phyloP scores from a whole-genome alignment of 1,139 yeast species.

The Candida gigantensis region DNA sequence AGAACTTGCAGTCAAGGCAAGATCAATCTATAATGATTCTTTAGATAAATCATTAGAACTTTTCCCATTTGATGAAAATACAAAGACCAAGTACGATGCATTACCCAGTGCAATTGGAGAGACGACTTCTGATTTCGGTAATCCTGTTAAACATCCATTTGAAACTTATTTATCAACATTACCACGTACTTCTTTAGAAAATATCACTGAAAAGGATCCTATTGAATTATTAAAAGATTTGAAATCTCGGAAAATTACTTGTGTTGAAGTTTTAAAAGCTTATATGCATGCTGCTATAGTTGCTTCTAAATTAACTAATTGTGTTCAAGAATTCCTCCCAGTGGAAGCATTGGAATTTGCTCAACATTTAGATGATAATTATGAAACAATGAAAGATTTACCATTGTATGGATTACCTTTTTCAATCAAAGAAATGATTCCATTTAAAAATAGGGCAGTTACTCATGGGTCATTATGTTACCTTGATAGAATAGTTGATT shows the following conservation, averaged over 20 bases:
- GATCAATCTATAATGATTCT: constrained; percentile 17
- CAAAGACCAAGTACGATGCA: constrained; percentile 13
- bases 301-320: constrained; percentile 25
- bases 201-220: constrained; percentile 21
- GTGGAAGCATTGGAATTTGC: constrained; percentile 22
- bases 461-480: constrained; percentile 26
- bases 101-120: constrained; percentile 24
- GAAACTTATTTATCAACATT: constrained; percentile 17
- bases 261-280: constrained; percentile 31
- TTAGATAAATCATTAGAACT: constrained; percentile 19
- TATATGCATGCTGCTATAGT: constrained; percentile 26
- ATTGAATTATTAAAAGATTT: constrained; percentile 16
- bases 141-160: constrained; percentile 22
- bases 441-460: constrained; percentile 16
- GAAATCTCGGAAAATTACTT: constrained; percentile 16
- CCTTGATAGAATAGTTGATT: constrained; percentile 22
- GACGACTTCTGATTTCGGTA: constrained; percentile 22
- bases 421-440: constrained; percentile 25
- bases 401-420: constrained; percentile 26
- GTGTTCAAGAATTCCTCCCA: constrained; percentile 23
- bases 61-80: constrained; percentile 21
- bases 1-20: constrained; percentile 18
- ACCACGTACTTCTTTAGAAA: constrained; percentile 14
- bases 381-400: constrained; percentile 16
- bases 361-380: constrained; percentile 18